Evolutionary conservation across 176 grass and related monocot species (phyloP).

Genomic region (Canna indica): DNA sequence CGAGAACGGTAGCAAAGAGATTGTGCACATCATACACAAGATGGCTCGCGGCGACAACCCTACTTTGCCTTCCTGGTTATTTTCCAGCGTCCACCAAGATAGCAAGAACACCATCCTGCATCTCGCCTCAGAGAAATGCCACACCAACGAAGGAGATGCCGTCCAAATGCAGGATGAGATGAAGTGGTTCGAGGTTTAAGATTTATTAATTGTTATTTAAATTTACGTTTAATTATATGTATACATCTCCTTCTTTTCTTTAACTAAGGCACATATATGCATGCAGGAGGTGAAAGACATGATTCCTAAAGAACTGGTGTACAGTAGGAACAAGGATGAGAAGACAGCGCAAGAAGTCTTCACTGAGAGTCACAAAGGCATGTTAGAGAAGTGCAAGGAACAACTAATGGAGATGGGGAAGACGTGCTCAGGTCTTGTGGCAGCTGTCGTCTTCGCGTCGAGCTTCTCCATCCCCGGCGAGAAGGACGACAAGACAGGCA

Average conservation of each 20-base stretch:
- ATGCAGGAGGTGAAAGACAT: conserved; percentile 17
- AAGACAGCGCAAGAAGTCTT: conserved; percentile 23
- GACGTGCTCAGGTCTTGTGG: conserved; percentile 24
- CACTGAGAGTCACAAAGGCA: neutral
- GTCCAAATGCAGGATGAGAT: conserved; percentile 9
- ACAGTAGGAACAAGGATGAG: conserved; percentile 11
- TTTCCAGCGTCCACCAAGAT: neutral
- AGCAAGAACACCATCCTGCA: too few relatives aligned
- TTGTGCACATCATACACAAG: conserved; percentile 11
- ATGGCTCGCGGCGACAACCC: conserved; percentile 4
- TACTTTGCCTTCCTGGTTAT: conserved; percentile 2
- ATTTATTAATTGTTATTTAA: too few relatives aligned
- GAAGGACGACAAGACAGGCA: conserved; percentile 8
- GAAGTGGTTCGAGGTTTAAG: neutral
- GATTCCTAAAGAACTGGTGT: conserved; percentile 9
- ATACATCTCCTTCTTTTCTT: too few relatives aligned
- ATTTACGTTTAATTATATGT: too few relatives aligned
- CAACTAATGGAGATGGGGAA: conserved; percentile 22
- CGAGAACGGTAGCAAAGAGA: conserved; percentile 7
- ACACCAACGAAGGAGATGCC: neutral
- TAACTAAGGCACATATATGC: too few relatives aligned
- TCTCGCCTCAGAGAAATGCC: too few relatives aligned
- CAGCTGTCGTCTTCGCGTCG: conserved; percentile 27
- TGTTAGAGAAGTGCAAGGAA: neutral
- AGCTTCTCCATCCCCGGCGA: conserved; percentile 39